These are phyloP conservation scores for Hyphodiscus sp. DNA, from an alignment of 2,329 filamentous ascomycete genomes.

Conservation along the genomic window DNA sequence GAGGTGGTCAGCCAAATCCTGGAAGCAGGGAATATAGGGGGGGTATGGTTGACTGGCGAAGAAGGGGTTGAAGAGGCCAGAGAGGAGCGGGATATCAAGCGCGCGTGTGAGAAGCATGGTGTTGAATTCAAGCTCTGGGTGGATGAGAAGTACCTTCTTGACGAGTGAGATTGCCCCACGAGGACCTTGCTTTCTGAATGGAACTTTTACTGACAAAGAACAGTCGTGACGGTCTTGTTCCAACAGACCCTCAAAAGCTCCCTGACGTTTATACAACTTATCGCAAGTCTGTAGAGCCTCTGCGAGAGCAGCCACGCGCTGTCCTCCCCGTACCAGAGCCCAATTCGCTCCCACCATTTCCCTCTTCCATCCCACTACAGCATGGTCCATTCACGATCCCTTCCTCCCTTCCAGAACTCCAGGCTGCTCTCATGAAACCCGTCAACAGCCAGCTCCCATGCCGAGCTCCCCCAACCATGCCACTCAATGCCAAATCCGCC, in stretches of 20 bases:
- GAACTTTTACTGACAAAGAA: background rate
- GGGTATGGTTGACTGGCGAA: slow-evolving; percentile 69
- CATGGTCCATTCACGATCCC: slow-evolving; percentile 58
- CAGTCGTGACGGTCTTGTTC: slow-evolving; percentile 57
- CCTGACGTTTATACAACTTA: slow-evolving; percentile 73
- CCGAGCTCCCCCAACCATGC: slow-evolving; percentile 44
- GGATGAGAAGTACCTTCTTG: slow-evolving; percentile 74
- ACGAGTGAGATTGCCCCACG: slow-evolving; percentile 55
- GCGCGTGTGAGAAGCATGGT: slow-evolving; percentile 44
- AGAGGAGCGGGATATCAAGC: slow-evolving; percentile 53
- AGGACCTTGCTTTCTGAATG: background rate
- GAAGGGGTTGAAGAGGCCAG: slow-evolving; percentile 61
- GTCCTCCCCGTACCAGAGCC: slow-evolving; percentile 46
- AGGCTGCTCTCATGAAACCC: slow-evolving; percentile 50
- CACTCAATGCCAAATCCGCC: slow-evolving; percentile 47
- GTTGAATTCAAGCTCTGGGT: slow-evolving; percentile 59
- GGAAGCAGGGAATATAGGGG: slow-evolving; percentile 43
- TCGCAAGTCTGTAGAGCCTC: slow-evolving; percentile 65
- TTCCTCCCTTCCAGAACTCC: slow-evolving; percentile 43
- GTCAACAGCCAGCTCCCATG: slow-evolving; percentile 44
- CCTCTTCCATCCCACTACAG: slow-evolving; percentile 52
- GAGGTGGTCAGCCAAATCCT: slow-evolving; percentile 56
- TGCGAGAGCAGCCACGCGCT: slow-evolving; percentile 57
- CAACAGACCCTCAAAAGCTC: slow-evolving; percentile 50
- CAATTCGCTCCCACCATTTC: slow-evolving; percentile 49